Base-by-base conservation (phyloP, 139 green algal species). In the Pleodorina starrii region DNA sequence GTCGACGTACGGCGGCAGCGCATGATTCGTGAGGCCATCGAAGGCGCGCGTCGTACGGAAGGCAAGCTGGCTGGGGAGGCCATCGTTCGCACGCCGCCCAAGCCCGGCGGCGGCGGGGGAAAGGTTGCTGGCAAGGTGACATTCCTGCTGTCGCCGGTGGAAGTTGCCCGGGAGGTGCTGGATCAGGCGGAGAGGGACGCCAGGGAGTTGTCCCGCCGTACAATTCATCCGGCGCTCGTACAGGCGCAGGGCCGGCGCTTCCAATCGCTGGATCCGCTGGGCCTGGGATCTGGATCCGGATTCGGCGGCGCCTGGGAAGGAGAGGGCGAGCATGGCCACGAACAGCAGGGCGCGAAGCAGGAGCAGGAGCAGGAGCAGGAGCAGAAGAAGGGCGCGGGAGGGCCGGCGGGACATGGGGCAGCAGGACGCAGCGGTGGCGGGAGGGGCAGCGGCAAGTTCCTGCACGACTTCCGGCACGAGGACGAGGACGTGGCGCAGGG, bases 111-210 rank as follows among this genome's bases (percentile, higher is more conserved):
- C 27, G 73, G 73, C 7, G 42, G 42, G 11, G 68, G 68, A n/a
- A 76, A 76, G 68, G 68, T 76, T n/a, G 68, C 43, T 3, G 73
- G 73, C 73, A 81, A 81, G 73, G 73, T 60, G 42, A 81, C 73
- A 42, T 81, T 57, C 42, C 73, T 81, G 42, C 10, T 81, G 7
- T 57, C 43, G 21, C 73, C 73, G 0, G 27, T 81, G 3, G 73
- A 57, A 17, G 73, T 57, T 1, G 42, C 42, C 10, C 0, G 19
- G 42, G 21, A 59, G 11, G 5, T 81, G 7, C 43, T 83, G 75
- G 75, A 68, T 27, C 27, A 32, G 11, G 46, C 29, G 75, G 29
- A 83, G 32, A 23, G 75, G 7, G 75, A 83, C 16, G 27, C 27
- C 5, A 29, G 12, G 75, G 75, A 63, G 75, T 6, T 44, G 46